Base-by-base conservation (phyloP, 75 land plant species). In the Adiantum capillusveneris region DNA sequence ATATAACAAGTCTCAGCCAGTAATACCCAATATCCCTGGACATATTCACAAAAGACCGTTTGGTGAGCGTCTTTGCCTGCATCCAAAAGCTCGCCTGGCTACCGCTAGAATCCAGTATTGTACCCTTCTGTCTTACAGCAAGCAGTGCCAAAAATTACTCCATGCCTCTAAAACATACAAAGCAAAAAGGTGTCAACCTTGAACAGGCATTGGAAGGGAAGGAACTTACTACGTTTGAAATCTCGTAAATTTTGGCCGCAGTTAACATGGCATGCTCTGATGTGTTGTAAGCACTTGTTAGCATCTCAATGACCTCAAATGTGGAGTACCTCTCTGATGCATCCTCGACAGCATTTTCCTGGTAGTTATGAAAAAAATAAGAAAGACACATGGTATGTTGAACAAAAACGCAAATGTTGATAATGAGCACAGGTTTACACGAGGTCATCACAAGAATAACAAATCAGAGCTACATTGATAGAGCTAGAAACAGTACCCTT, bases 11-110 rank as follows among this genome's bases (percentile, higher is more conserved):
- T 76, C 98, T 81, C 36, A 94, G 67, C 98, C 98, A 94, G 66
- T 94, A 94, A 63, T 94, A 94, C 0, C 98, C 98, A 31, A 85
- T 86, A 67, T 94, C 95, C 61, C 95, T 80, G 0, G 95, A 83
- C 98, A 94, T 94, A 75, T 94, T 94, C 17, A 88, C 61, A 39
- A 85, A 88, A 0, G 98, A 94, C 22, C 98, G 81, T 31, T 73
- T 79, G 2, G 84, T 85, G 17, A 94, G 67, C 16, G 79, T 81
- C 65, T 28, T 78, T 7, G 79, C 61, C 66, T 94, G 98, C 83
- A 84, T 90, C 46, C 74, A 64, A 73, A 88, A 88, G 64, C 98
- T 86, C 7, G 98, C 98, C 52, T 85, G 87, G 56, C 98, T 94
- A 7, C 95, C 98, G 44, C 81, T 82, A n/a, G 90, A 65, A 61